Evolutionary conservation across 225 moss, liverwort and hornwort genomes (phyloP), one percentile per base, ranked within the genome.

Genomic region (Physcomitrellopsis africana): DNA sequence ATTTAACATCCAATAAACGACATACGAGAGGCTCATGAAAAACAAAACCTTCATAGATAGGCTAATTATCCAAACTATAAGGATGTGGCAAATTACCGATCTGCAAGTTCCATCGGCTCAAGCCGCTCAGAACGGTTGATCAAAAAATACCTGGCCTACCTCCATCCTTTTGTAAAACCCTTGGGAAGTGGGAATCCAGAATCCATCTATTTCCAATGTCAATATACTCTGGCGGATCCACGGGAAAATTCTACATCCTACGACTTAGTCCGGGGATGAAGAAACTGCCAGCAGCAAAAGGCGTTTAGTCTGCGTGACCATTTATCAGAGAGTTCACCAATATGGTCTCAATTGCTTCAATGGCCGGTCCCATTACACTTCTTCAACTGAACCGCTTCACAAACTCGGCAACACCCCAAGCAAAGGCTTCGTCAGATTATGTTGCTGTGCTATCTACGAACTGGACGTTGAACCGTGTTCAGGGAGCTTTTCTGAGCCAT

Each of bases 391-490:
- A 53, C 17, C 53, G 17, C 53, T n/a, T 7, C 53, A 58, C 58
- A 58, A 45, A 27, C 51, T 55, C 48, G 48, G 68, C 32, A 56
- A 65, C n/a, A 63, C 52, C 63, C 68, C 51, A 62, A 77, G 60
- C 54, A 51, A 43, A 56, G 49, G 9, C 44, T 52, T 51, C 37
- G 9, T 55, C 52, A 12, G 6, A 3, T 20, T 17, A 12, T 29
- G 19, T 63, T 63, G 29, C 63, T 67, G 68, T 61, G 66, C 17
- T 8, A 69, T 49, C 73, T 86, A 84, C 5, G 81, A 51, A 59
- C 74, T 80, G 26, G 84, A 82, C 55, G 72, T 74, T 60, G 81
- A 84, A 55, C 81, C 84, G 17, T 51, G 49, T 37, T 75, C 69
- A 57, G 64, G 41, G 32, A 69, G 79, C 43, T 64, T 58, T 10